These are phyloP conservation scores for Bremia lactucae DNA, from an alignment of 352 stramenopile genomes.

Conservation along the genomic window DNA sequence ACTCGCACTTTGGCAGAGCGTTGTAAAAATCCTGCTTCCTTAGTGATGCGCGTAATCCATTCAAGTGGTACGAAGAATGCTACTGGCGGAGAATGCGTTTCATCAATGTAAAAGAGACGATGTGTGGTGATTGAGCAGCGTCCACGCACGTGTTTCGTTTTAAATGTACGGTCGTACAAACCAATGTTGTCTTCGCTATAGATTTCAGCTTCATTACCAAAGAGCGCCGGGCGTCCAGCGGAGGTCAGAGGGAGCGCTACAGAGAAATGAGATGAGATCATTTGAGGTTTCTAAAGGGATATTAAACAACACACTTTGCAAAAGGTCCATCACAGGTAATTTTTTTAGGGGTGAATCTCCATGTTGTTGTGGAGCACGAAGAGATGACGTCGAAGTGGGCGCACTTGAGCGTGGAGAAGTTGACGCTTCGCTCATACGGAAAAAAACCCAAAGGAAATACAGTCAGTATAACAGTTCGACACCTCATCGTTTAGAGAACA, in stretches of 20 bases:
- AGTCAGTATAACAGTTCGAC: no score
- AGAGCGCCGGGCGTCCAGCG: conserved; percentile 59
- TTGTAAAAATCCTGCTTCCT: conserved; percentile 76
- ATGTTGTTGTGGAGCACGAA: no score
- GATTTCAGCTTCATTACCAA: conserved; percentile 78
- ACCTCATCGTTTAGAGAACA: no score
- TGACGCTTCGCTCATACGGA: no score
- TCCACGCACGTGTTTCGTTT: conserved; percentile 56
- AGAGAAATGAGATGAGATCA: conserved; percentile 4
- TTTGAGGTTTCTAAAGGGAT: neutral
- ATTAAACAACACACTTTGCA: conserved; percentile 37
- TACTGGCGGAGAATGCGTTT: conserved; percentile 33
- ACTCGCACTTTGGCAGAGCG: conserved; percentile 79
- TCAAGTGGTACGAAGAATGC: conserved; percentile 64
- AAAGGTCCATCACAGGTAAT: conserved; percentile 52
- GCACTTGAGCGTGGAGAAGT: conserved; percentile 18
- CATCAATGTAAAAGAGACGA: conserved; percentile 75
- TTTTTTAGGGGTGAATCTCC: no score
- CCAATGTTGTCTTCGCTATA: conserved; percentile 80
- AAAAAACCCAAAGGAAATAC: no score
- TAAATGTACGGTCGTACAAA: conserved; percentile 72
- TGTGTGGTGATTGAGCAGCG: conserved; percentile 78
- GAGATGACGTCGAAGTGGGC: no score
- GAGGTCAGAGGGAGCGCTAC: conserved; percentile 59
- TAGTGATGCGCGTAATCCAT: conserved; percentile 56